Base-by-base conservation (phyloP, 805 yeast genomes). In the Metschnikowia matae region DNA sequence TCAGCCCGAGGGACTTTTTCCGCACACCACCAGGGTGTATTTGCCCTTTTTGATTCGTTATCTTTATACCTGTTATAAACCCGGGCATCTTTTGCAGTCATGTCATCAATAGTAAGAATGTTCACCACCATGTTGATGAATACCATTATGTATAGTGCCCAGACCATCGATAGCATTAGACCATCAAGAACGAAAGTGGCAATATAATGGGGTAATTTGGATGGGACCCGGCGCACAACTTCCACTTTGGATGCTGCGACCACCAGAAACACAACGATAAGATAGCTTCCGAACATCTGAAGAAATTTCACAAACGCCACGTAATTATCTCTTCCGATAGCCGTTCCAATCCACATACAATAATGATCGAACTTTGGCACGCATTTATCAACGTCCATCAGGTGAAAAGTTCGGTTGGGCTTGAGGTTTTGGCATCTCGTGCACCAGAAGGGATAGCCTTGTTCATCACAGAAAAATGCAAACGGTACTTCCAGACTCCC, bases 361-460 rank as follows among this genome's bases (percentile, higher is more conserved):
- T 76, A 85, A 64, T 91, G 98, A 66, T 91, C 98, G 73, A 87
- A 85, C 50, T 78, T 74, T 0, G 87, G 82, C 0, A 90, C 81
- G 61, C 96, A 89, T 21, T 66, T 61, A 2, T 74, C 76, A 47
- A 69, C 46, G 44, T 77, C 73, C 3, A 78, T 72, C 37, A 90
- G 84, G 61, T 88, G 97, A 56, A 82, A 92, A 0, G 87, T 65
- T 46, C 97, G 72, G 23, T 81, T 78, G 1, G 84, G 74, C 60
- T 87, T 89, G 31, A 87, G 65, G 4, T 84, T 76, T 44, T 78
- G 71, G 62, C 96, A 88, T 10, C 68, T 64, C 1, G 85, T 67
- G 61, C 96, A 89, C 83, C 87, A 91, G 26, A 72, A 70, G 0
- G 96, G 95, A 55, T 77, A 81, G 0, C 98, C 97, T 50, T 78